phyloP scores from a whole-genome alignment of 768 basidiomycete species.

The Leccinum subgranulosum region DNA sequence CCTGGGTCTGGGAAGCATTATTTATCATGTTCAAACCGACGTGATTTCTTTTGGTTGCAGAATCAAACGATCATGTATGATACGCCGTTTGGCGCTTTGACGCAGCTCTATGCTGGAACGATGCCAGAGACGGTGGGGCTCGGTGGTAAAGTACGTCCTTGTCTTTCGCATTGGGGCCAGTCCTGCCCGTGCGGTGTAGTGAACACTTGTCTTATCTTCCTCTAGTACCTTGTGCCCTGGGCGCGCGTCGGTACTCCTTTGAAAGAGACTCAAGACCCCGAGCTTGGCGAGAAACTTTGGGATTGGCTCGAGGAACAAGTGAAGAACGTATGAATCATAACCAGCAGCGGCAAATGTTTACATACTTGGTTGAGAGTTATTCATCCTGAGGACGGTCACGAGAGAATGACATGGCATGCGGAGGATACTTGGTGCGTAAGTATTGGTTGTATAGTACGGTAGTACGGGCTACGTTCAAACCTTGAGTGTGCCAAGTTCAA shows the following conservation, averaged over 20 bases:
- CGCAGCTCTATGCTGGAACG: slow-evolving; percentile 44
- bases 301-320: slow-evolving; percentile 48
- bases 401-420: background rate
- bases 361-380: background rate
- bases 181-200: background rate
- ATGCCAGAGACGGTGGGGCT: slow-evolving; percentile 35
- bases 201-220: background rate
- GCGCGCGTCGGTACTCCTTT: slow-evolving; percentile 32
- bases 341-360: background rate
- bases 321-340: slow-evolving; percentile 11
- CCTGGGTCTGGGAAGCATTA: background rate
- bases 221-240: slow-evolving; percentile 47
- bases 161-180: background rate
- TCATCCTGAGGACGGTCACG: background rate
- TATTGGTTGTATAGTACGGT: too few species aligned
- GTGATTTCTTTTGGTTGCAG: slow-evolving; percentile 9
- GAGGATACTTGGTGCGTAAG: too few species aligned
- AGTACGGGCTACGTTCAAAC: too few species aligned
- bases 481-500: too few species aligned
- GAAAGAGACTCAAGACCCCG: slow-evolving; percentile 31
- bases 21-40: background rate
- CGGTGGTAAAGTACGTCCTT: slow-evolving; percentile 40
- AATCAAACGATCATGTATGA: slow-evolving; percentile 26
- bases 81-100: slow-evolving; percentile 37
- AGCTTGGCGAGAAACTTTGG: slow-evolving; percentile 39